These are phyloP conservation scores for Sophora flavescens DNA, from an alignment of 306 rosid genomes.

Conservation along the genomic window DNA sequence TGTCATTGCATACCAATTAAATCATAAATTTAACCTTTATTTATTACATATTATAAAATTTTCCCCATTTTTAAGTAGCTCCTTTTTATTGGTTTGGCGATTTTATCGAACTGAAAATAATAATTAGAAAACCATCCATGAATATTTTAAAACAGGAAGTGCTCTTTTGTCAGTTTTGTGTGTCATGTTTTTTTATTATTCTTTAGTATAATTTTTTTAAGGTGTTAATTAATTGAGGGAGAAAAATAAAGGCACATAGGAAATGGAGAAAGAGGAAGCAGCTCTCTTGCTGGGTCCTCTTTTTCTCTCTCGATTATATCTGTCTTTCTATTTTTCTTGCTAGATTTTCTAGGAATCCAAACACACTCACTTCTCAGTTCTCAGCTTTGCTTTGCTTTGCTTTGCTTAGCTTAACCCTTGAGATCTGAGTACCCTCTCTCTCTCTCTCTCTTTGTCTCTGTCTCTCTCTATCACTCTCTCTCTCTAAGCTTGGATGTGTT, in stretches of 20 bases:
- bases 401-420: constrained; percentile 5
- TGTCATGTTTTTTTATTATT: background rate
- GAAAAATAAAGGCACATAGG: constrained; percentile 54
- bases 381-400: background rate
- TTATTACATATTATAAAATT: no score
- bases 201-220: background rate
- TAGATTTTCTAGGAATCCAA: constrained; percentile 59
- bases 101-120: constrained; percentile 48
- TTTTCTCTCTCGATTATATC: constrained; percentile 41
- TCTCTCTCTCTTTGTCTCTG: background rate
- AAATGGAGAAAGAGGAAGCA: constrained; percentile 56
- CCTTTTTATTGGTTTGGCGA: constrained; percentile 47
- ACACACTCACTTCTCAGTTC: background rate
- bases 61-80: constrained; percentile 8
- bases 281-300: constrained; percentile 35
- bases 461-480: background rate
- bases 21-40: no score
- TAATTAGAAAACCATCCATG: background rate
- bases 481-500: background rate
- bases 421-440: constrained; percentile 56
- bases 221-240: background rate
- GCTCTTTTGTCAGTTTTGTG: constrained; percentile 32
- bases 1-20: no score
- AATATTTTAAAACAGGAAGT: background rate
- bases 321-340: constrained; percentile 41